Conservation (phyloP, 257 asterid genomes). For the Capsicum baccatum region DNA sequence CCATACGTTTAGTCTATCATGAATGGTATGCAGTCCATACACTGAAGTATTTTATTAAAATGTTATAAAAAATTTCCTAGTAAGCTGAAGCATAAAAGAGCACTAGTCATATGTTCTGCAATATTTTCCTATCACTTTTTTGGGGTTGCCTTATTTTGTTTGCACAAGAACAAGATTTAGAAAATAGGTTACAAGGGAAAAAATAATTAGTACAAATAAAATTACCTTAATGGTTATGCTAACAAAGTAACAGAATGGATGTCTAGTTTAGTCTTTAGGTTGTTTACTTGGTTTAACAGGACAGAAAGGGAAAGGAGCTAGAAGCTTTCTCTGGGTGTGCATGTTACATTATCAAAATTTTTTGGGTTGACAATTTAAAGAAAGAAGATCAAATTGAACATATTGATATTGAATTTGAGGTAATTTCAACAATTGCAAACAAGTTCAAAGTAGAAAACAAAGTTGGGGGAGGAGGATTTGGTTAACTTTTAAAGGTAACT, state of each 20-base stretch:
- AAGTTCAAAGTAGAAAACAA: conserved; percentile 37
- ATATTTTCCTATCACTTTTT: conserved; percentile 20
- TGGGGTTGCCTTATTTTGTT: conserved; percentile 10
- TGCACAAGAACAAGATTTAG: conserved; percentile 16
- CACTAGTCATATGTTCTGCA: conserved; percentile 25
- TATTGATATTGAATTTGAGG: conserved; percentile 32
- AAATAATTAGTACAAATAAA: background rate
- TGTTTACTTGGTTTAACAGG: background rate
- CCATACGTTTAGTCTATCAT: too few relatives aligned
- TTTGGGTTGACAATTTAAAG: conserved; percentile 13
- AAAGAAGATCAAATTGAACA: conserved; percentile 28
- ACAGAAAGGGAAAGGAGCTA: conserved; percentile 7
- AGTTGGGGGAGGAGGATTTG: conserved; percentile 44
- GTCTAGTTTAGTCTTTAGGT: background rate
- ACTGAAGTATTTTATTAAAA: background rate
- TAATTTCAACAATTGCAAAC: conserved; percentile 32
- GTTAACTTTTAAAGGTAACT: conserved; percentile 40
- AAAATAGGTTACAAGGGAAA: conserved; percentile 20
- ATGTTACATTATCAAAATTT: conserved; percentile 17
- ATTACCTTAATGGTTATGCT: background rate
- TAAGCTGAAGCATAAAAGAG: background rate
- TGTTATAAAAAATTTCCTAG: conserved; percentile 14
- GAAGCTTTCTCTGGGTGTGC: background rate
- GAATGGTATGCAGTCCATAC: too few relatives aligned
- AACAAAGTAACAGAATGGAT: background rate